Conservation (phyloP, 306 rosid species). For the Datisca glomerata region DNA sequence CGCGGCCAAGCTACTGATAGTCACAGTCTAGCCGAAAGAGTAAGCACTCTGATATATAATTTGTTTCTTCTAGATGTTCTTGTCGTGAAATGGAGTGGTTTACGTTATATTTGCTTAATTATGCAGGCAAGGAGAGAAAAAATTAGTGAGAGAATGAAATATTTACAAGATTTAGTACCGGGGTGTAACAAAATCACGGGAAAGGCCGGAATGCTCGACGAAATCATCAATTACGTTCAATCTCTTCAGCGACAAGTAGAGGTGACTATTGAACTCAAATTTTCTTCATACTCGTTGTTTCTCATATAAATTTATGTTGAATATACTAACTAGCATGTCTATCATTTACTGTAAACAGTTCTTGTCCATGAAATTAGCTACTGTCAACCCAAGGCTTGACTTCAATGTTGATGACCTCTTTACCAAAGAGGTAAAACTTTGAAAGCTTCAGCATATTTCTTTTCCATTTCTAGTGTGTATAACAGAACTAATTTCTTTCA, state of each 20-base stretch:
- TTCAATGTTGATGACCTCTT: slow-evolving; percentile 74
- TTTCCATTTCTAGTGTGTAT: background rate
- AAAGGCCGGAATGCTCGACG: slow-evolving; percentile 98
- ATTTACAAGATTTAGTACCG: slow-evolving; percentile 90
- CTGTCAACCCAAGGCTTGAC: slow-evolving; percentile 82
- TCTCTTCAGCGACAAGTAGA: slow-evolving; percentile 86
- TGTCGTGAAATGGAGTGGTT: background rate
- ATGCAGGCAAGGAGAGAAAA: slow-evolving; percentile 87
- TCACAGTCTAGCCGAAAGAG: slow-evolving; percentile 94
- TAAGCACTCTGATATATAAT: slow-evolving; percentile 17
- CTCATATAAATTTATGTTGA: too few species aligned
- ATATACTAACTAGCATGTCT: slow-evolving; percentile 6
- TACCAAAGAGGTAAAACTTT: slow-evolving; percentile 57
- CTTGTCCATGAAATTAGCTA: slow-evolving; percentile 91
- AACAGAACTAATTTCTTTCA: background rate
- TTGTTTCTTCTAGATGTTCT: background rate
- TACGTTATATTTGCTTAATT: background rate
- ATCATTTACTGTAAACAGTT: slow-evolving; percentile 44
- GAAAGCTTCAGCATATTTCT: slow-evolving; percentile 1
- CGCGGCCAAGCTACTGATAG: slow-evolving; percentile 98
- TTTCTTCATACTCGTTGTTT: too few species aligned
- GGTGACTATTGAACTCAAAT: slow-evolving; percentile 35
- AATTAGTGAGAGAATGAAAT: slow-evolving; percentile 93
- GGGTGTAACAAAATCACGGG: slow-evolving; percentile 94
- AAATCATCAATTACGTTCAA: slow-evolving; percentile 89